These are phyloP conservation scores for Diaporthe amygdali DNA, from an alignment of 2,329 filamentous ascomycete genomes.

Conservation along the genomic window DNA sequence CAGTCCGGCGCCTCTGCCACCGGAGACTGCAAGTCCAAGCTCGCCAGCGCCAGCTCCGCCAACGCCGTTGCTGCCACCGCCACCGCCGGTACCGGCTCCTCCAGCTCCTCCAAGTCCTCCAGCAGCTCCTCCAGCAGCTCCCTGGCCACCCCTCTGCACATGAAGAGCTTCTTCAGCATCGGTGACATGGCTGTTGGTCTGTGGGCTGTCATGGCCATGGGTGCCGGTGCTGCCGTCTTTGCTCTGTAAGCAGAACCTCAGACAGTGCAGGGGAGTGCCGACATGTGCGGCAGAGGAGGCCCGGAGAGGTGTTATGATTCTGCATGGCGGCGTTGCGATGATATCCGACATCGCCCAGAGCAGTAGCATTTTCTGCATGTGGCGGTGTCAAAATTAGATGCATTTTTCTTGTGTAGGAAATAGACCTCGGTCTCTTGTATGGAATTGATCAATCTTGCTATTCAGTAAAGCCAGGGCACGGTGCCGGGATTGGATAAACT, in stretches of 20 bases:
- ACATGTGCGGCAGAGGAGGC: not conserved
- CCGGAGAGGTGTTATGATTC: not conserved
- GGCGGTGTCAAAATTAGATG: slow-evolving; percentile 24
- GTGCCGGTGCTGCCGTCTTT: slow-evolving; percentile 58
- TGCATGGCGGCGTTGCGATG: slow-evolving; percentile 24
- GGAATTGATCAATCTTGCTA: slow-evolving; percentile 21
- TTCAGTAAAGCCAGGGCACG: not conserved
- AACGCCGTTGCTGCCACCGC: slow-evolving; percentile 54
- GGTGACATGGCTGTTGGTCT: slow-evolving; percentile 55
- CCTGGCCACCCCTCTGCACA: slow-evolving; percentile 41
- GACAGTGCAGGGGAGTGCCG: not conserved
- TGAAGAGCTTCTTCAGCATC: slow-evolving; percentile 47
- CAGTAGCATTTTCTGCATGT: not conserved
- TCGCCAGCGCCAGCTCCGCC: slow-evolving; percentile 67
- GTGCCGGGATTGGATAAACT: not conserved
- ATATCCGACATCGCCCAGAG: slow-evolving; percentile 24
- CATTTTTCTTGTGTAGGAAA: slow-evolving; percentile 23
- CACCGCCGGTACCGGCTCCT: slow-evolving; percentile 40
- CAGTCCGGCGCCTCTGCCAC: slow-evolving; percentile 48
- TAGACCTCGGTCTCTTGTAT: slow-evolving; percentile 18
- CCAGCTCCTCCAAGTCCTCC: slow-evolving; percentile 31
- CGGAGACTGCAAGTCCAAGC: slow-evolving; percentile 59
- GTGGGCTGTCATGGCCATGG: slow-evolving; percentile 58
- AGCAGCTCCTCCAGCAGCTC: slow-evolving; percentile 39
- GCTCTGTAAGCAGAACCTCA: slow-evolving; percentile 48